Conservation (phyloP, 495 filamentous ascomycete species). For the Trichocladium antarcticum region DNA sequence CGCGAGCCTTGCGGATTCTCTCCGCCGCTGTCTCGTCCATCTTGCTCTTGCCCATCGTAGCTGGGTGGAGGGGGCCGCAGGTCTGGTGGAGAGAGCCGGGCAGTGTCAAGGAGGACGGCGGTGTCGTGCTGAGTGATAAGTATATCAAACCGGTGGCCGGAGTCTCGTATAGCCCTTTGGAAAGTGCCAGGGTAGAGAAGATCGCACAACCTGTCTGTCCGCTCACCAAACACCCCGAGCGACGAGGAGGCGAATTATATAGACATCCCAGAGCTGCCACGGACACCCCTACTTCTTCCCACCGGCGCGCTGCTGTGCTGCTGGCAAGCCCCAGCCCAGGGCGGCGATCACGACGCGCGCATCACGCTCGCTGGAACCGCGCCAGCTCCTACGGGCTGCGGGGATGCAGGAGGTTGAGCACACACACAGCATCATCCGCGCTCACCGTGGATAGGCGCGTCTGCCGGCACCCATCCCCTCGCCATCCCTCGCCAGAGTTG, state of each 20-base stretch:
- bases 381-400: neutral
- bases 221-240: no score
- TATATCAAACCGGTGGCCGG: no score
- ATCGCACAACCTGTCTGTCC: no score
- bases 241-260: neutral
- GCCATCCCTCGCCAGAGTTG: no score
- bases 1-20: constrained; percentile 35
- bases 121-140: no score
- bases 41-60: constrained; percentile 28
- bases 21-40: constrained; percentile 38
- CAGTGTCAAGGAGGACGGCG: no score
- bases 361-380: neutral
- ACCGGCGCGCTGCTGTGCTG: no score
- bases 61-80: neutral
- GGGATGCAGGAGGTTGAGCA: neutral
- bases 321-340: no score
- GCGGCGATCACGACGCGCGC: no score
- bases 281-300: no score
- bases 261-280: neutral
- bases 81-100: neutral
- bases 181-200: no score
- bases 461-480: neutral
- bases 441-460: neutral
- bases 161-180: no score
- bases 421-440: neutral